phyloP scores from a whole-genome alignment of 148 eudicot genomes.

The Linanthus parryae region DNA sequence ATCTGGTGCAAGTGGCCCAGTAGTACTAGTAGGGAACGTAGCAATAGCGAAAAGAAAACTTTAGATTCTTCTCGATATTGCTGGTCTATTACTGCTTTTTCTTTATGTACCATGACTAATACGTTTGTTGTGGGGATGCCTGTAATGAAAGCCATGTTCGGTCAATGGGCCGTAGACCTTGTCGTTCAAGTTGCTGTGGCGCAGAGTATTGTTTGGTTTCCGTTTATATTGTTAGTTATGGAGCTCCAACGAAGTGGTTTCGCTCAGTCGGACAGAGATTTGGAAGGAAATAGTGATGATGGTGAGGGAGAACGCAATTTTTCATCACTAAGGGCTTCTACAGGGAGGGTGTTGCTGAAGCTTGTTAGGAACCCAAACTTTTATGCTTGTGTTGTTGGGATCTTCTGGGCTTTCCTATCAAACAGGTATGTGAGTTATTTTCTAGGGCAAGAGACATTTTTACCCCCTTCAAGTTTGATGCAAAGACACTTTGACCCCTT shows the following conservation, averaged over 20 bases:
- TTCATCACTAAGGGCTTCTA: slow-evolving; percentile 35
- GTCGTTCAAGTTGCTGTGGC: slow-evolving; percentile 64
- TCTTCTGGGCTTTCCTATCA: slow-evolving; percentile 65
- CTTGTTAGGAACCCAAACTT: slow-evolving; percentile 64
- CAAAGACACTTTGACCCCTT: too few relatives aligned
- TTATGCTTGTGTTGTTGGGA: slow-evolving; percentile 66
- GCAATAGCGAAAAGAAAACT: slow-evolving; percentile 51
- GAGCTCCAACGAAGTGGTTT: slow-evolving; percentile 46
- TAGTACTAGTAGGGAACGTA: too few relatives aligned
- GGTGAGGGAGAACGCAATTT: neutral
- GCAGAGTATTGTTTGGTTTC: slow-evolving; percentile 67
- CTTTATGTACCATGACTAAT: slow-evolving; percentile 53
- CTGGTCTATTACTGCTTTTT: slow-evolving; percentile 78
- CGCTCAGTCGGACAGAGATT: slow-evolving; percentile 16
- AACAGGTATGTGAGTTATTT: slow-evolving; percentile 64
- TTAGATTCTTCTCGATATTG: too few relatives aligned
- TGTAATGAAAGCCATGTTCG: slow-evolving; percentile 63
- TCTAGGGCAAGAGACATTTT: too few relatives aligned
- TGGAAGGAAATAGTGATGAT: slow-evolving; percentile 34
- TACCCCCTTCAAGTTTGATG: too few relatives aligned
- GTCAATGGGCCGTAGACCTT: slow-evolving; percentile 42
- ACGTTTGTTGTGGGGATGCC: slow-evolving; percentile 75
- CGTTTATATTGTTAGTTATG: slow-evolving; percentile 45
- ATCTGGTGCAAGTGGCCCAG: slow-evolving; percentile 64
- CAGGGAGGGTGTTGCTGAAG: slow-evolving; percentile 46